phyloP scores from a whole-genome alignment of 345 rosid species.

The Kernera saxatilis region DNA sequence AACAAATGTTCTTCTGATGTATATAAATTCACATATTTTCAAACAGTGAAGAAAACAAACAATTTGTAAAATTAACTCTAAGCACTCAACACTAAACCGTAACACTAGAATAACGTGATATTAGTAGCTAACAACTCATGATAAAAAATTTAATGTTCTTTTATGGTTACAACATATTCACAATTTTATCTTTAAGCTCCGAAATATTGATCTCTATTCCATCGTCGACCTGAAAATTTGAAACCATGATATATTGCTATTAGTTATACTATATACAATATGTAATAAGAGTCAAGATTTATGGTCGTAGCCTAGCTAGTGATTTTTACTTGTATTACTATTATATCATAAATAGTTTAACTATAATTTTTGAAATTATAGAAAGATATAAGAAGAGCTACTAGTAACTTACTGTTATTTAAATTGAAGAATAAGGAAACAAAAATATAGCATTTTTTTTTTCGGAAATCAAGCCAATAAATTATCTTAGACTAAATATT shows the following conservation, averaged over 20 bases:
- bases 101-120: not conserved
- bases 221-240: conserved; percentile 14
- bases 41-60: not conserved
- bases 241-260: not conserved
- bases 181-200: conserved; percentile 23
- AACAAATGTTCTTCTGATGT: no score
- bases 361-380: not conserved
- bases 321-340: not conserved
- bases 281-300: not conserved
- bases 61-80: not conserved
- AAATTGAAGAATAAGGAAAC: not conserved
- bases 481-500: not conserved
- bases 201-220: not conserved
- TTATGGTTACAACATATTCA: not conserved
- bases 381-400: not conserved
- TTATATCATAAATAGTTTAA: not conserved
- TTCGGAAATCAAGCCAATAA: not conserved
- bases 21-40: no score
- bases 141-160: not conserved
- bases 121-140: not conserved
- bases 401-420: not conserved
- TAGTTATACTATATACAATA: not conserved
- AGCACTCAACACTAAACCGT: not conserved
- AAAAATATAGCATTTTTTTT: not conserved
- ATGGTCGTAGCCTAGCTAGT: not conserved